Base-by-base conservation (phyloP, 2,329 filamentous ascomycete genomes). In the Pyricularia pennisetigena region DNA sequence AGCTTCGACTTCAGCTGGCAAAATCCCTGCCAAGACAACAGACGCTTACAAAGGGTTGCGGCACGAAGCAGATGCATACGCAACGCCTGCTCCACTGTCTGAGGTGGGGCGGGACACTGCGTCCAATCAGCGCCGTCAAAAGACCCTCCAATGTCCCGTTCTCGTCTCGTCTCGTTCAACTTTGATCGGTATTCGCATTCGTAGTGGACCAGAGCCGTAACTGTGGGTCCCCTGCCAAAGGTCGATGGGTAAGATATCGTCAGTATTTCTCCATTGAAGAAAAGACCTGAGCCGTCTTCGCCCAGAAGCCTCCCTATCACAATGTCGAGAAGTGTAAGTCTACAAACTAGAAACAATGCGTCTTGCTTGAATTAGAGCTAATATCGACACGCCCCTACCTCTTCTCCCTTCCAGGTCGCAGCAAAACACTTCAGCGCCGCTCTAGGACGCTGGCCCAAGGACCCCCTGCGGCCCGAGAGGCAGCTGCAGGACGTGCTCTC, bases 371-470 rank as follows among this genome's bases (percentile, higher is more conserved):
- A 1, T 10, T n/a, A n/a, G 10, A 49, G 41, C 41, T 49, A n/a
- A 62, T 10, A 20, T 7, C 24, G 23, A 65, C n/a, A n/a, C n/a
- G n/a, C 4, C 14, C 2, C n/a, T n/a, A 65, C 16, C 16, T 10
- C 29, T 16, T 1, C 26, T 10, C 62, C 20, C 12, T 35, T 49
- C 6, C 70, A 85, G 83, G 75, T 78, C 73, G 79, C 78, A 54
- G 79, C 79, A 70, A 79, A 78, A 72, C 82, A 82, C 71, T 80
- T 85, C 77, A 78, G 82, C 63, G 80, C 81, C 68, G 81, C 82
- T 30, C 79, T 87, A 68, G 79, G 82, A 69, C 81, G 82, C 71
- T 91, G 88, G 88, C 88, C 88, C 64, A 84, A 85, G 73, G 88
- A 90, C 73, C 79, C 80, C 69, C 81, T 90, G 63, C 86, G 88